phyloP scores from a whole-genome alignment of 2,329 filamentous ascomycete genomes.

The Chaetomiaceae sp. region DNA sequence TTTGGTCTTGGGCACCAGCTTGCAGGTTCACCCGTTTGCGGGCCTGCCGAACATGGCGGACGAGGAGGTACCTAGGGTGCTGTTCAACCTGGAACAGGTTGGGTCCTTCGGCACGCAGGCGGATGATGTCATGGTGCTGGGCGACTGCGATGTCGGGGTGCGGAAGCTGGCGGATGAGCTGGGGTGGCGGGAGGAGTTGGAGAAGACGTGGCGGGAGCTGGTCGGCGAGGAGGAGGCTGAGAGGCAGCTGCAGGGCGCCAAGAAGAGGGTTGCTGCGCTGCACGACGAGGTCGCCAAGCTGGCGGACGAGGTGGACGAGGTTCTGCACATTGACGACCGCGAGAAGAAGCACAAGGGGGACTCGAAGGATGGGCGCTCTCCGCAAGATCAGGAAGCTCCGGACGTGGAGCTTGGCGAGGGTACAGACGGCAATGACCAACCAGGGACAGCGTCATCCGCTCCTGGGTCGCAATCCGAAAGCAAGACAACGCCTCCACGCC shows the following conservation, averaged over 20 bases:
- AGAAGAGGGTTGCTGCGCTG: slow-evolving; percentile 30
- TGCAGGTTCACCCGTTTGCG: slow-evolving; percentile 85
- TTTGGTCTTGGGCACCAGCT: slow-evolving; percentile 82
- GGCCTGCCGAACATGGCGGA: slow-evolving; percentile 61
- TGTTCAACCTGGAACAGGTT: slow-evolving; percentile 83
- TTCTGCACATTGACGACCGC: slow-evolving; percentile 19
- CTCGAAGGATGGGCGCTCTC: background rate
- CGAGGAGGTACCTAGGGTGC: slow-evolving; percentile 62
- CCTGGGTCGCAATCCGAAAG: background rate
- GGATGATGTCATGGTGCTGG: slow-evolving; percentile 80
- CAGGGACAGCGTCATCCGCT: background rate
- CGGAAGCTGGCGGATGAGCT: slow-evolving; percentile 69
- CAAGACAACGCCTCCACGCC: background rate
- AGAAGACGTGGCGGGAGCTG: slow-evolving; percentile 63
- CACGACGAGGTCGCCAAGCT: slow-evolving; percentile 39
- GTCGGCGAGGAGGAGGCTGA: slow-evolving; percentile 56
- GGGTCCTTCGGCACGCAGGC: slow-evolving; percentile 68
- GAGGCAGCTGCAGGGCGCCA: slow-evolving; percentile 36
- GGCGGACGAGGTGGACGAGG: slow-evolving; percentile 28
- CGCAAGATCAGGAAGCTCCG: background rate
- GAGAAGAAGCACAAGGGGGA: slow-evolving; percentile 5
- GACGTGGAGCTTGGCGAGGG: background rate
- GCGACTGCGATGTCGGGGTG: slow-evolving; percentile 78
- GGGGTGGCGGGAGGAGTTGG: slow-evolving; percentile 81
- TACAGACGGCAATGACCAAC: background rate